Base-by-base conservation (phyloP, 1,139 yeast genomes). In the Yamadazyma aaseri region DNA sequence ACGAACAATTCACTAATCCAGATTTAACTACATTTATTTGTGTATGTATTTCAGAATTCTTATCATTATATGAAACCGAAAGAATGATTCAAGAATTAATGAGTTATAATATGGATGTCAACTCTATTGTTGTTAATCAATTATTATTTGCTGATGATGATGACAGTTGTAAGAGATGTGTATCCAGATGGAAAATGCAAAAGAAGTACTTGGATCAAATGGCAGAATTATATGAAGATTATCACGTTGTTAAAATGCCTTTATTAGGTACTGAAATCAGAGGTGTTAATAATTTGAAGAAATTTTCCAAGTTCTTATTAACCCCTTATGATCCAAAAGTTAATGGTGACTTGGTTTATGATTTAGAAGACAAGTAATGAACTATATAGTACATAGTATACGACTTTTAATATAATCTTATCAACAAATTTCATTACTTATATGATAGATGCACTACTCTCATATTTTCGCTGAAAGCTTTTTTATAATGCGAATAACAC, bases 11-110 rank as follows among this genome's bases (percentile, higher is more conserved):
- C 68, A 89, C 95, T 51, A 81, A 92, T 61, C 96, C 98, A 2
- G 97, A 92, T 42, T 71, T 92, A 55, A 92, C 98, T 15, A 92
- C 98, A 0, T 92, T 92, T 60, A 86, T 92, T 17, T 92, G 97
- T 65, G 98, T 92, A 28, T 92, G 98, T 65, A 92, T 92, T 46
- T 87, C 97, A 30, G 98, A 92, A 64, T 92, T 92, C 62, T 73
- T 92, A 55, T 90, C 97, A 2, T 71, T 92, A 35, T 92, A 92
- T 60, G 98, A 92, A 63, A 90, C 97, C 16, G 98, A 92, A 66
- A 81, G 98, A 65, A 79, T 92, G 82, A 86, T 90, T 48, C 98
- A 92, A 65, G 98, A 92, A 58, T 76, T 92, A 57, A 84, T 89
- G 66, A 81, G 94, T 34, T 92, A 86, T 63, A 86, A 89, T 47